These are phyloP conservation scores for Astragalus membranaceus DNA, from an alignment of 306 rosid species.

Conservation along the genomic window DNA sequence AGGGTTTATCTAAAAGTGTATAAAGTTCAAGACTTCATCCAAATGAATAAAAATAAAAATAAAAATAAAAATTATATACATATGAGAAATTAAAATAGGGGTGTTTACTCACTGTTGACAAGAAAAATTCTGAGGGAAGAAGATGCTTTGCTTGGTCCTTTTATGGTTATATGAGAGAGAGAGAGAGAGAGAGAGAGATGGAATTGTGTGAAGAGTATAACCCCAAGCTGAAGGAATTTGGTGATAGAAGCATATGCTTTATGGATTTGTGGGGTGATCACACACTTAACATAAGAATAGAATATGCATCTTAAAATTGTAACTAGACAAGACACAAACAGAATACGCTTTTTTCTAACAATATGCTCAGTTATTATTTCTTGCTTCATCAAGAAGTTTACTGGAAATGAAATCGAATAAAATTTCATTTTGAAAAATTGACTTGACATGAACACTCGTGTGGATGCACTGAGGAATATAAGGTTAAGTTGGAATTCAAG, in stretches of 20 bases:
- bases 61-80: too few relatives aligned
- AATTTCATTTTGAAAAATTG: too few relatives aligned
- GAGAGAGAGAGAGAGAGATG: background rate
- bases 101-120: conserved; percentile 31
- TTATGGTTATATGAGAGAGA: background rate
- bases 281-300: conserved; percentile 13
- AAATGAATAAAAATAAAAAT: conserved; percentile 8
- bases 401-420: too few relatives aligned
- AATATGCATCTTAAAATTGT: background rate
- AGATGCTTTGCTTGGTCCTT: conserved; percentile 53
- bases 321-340: background rate
- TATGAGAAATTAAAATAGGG: background rate
- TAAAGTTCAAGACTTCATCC: conserved; percentile 30
- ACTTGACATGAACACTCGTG: too few relatives aligned
- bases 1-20: conserved; percentile 21
- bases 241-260: background rate
- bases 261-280: conserved; percentile 14
- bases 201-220: conserved; percentile 16
- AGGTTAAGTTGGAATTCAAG: too few relatives aligned
- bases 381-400: background rate
- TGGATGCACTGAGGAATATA: too few relatives aligned
- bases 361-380: background rate
- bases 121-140: conserved; percentile 16
- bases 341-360: background rate
- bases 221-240: conserved; percentile 21